These are phyloP conservation scores for Vicia faba DNA, from an alignment of 306 rosid genomes.

Conservation along the genomic window DNA sequence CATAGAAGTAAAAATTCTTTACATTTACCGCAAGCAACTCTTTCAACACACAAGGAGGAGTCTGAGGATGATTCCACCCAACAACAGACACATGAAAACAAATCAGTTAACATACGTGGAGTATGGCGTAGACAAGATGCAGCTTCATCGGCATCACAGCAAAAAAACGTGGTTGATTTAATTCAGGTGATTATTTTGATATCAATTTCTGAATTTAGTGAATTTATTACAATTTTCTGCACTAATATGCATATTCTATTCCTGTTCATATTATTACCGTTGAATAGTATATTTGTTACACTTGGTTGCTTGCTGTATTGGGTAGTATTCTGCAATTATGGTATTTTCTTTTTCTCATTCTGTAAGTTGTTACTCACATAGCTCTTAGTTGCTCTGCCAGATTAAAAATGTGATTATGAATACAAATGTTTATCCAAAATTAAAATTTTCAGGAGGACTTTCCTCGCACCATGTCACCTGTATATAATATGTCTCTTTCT, in stretches of 20 bases:
- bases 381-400: conserved; percentile 8
- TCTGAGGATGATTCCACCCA: conserved; percentile 60
- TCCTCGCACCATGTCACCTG: conserved; percentile 46
- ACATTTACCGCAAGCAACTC: conserved; percentile 55
- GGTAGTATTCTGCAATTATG: not conserved
- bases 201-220: conserved; percentile 32
- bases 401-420: conserved; percentile 29
- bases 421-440: conserved; percentile 23
- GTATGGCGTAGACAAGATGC: conserved; percentile 42
- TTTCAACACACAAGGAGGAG: conserved; percentile 68
- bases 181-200: conserved; percentile 51
- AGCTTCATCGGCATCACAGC: conserved; percentile 42
- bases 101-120: conserved; percentile 43
- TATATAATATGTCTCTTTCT: conserved; percentile 43
- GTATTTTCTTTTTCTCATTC: conserved; percentile 10
- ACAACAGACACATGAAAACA: conserved; percentile 50
- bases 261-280: not conserved
- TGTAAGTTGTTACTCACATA: conserved; percentile 22
- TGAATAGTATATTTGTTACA: not conserved
- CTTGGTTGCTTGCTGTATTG: conserved; percentile 2
- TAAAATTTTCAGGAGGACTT: conserved; percentile 56
- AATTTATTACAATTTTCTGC: conserved; percentile 11
- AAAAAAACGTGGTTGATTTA: conserved; percentile 52
- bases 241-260: not conserved
- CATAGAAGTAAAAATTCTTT: conserved; percentile 54